These are phyloP conservation scores for Juglanconis oblonga DNA, from an alignment of 2,329 filamentous ascomycete species.

Conservation along the genomic window DNA sequence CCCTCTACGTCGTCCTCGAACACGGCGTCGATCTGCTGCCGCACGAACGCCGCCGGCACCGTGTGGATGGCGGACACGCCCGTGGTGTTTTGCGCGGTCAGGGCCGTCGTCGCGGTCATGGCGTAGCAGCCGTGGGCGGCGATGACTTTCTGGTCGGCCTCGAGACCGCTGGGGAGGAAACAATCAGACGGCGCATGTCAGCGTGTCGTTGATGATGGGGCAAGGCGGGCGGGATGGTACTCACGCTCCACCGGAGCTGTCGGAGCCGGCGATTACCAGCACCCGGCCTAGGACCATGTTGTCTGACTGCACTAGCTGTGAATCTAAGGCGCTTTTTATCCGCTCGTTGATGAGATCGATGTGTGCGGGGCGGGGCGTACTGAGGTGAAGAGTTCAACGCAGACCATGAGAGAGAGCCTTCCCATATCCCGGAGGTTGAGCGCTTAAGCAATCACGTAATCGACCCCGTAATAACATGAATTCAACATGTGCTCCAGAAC, in stretches of 20 bases:
- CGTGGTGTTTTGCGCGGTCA: constrained; percentile 93
- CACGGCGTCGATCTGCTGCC: constrained; percentile 80
- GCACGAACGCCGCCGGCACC: constrained; percentile 74
- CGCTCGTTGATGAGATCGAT: background rate
- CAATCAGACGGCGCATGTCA: background rate
- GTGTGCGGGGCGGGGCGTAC: background rate
- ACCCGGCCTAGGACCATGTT: constrained; percentile 51
- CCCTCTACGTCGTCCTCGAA: constrained; percentile 76
- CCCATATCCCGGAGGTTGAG: background rate
- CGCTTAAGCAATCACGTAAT: constrained; percentile 15
- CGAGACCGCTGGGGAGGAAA: constrained; percentile 67
- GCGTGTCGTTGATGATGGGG: constrained; percentile 7
- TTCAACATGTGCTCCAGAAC: background rate
- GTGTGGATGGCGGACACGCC: constrained; percentile 80
- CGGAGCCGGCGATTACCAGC: constrained; percentile 82
- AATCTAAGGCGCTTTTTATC: background rate
- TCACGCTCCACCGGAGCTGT: constrained; percentile 85
- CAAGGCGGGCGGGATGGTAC: constrained; percentile 28
- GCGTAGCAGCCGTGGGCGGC: constrained; percentile 91
- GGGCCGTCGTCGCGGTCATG: constrained; percentile 90
- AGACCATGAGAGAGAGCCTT: background rate
- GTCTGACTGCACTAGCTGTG: background rate
- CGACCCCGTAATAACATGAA: background rate
- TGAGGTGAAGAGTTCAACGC: background rate
- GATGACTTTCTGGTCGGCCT: constrained; percentile 94